Base-by-base conservation (phyloP, 805 yeast genomes). In the Cyberlindnera euphorbiae region DNA sequence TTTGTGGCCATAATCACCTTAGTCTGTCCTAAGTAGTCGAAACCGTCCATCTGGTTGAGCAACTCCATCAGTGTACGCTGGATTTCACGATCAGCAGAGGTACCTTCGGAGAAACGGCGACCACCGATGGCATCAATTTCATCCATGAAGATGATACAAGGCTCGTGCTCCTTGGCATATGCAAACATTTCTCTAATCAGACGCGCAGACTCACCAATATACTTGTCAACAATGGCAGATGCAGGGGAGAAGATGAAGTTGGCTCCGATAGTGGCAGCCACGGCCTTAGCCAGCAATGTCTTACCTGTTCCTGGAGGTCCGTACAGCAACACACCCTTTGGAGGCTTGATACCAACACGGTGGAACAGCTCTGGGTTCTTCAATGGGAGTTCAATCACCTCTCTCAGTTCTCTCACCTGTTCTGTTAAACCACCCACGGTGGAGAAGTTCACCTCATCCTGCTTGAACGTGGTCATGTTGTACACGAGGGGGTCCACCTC, bases 271-370 rank as follows among this genome's bases (percentile, higher is more conserved):
- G 97, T 93, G 29, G 97, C 97, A 5, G 98, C 97, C 30, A 89
- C 97, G 0, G 97, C 97, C 56, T 93, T 89, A 13, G 98, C 98
- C 55, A 90, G 72, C 41, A 90, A 68, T 0, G 98, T 90, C 61
- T 90, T 90, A 57, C 98, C 97, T 0, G 98, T 93, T 54, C 98
- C 98, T 17, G 98, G 98, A 6, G 98, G 98, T 7, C 98, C 98
- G 58, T 93, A 93, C 35, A 93, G 71, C 44, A 93, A 67, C 18
- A 90, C 97, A 60, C 97, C 98, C 63, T 93, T 93, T 39, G 98
- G 98, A n/a, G 97, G 95, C 58, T 88, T 88, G 62, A 93, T 93
- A 32, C 98, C 98, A 23, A 93, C 96, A 60, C 98, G 79, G 44
- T 84, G 69, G 62, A 93, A 93, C 52, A 93, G 73, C 64, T 93